These are phyloP conservation scores for Fusarium algeriense DNA, from an alignment of 2,329 filamentous ascomycete genomes.

Conservation along the genomic window DNA sequence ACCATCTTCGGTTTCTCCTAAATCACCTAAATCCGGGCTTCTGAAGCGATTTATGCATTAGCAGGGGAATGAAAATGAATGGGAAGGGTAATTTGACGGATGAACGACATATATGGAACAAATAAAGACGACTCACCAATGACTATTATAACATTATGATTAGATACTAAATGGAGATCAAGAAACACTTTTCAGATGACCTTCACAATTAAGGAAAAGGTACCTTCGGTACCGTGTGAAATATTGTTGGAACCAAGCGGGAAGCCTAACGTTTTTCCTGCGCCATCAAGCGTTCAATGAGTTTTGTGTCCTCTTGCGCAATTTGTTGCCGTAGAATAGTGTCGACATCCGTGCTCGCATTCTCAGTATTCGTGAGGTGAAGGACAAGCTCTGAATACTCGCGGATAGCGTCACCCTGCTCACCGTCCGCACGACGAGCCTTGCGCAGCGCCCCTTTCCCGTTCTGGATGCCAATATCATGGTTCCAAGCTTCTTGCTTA, in stretches of 20 bases:
- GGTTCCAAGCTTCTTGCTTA: constrained; percentile 65
- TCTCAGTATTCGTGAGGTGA: constrained; percentile 58
- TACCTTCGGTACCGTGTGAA: background rate
- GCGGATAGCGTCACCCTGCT: constrained; percentile 69
- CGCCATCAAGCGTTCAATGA: constrained; percentile 63
- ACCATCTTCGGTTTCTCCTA: constrained; percentile 41
- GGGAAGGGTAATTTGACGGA: background rate
- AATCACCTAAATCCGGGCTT: constrained; percentile 55
- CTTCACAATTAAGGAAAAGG: background rate
- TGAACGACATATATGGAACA: constrained; percentile 8
- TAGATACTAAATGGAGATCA: constrained; percentile 23
- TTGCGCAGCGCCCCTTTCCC: constrained; percentile 66
- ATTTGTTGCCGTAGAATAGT: constrained; percentile 59
- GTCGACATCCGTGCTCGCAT: constrained; percentile 49
- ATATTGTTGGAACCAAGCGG: background rate
- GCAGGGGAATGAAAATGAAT: constrained; percentile 5
- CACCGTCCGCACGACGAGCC: constrained; percentile 62
- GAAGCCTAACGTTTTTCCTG: constrained; percentile 54
- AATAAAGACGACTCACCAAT: constrained; percentile 34
- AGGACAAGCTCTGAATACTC: constrained; percentile 71
- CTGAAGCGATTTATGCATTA: constrained; percentile 61
- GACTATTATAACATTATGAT: constrained; percentile 31
- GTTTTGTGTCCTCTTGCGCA: constrained; percentile 60
- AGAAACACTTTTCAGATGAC: constrained; percentile 8
- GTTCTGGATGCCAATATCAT: constrained; percentile 67